These are phyloP conservation scores for Ustilago cynodontis DNA, from an alignment of 1,284 basidiomycete species.

Conservation along the genomic window DNA sequence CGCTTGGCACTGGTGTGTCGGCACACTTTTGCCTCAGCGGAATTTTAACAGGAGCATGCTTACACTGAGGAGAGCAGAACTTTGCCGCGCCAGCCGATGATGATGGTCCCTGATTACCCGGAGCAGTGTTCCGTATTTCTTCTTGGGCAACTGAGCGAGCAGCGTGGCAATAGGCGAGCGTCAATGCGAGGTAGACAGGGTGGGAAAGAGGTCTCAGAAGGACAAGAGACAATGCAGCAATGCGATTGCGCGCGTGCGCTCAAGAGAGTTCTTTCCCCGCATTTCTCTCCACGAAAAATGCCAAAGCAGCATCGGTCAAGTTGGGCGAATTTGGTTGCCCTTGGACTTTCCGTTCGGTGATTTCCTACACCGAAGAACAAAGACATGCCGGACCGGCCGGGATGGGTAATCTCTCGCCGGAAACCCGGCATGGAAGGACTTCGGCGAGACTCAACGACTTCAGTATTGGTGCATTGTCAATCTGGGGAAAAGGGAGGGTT, in stretches of 20 bases:
- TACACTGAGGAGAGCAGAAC: neutral
- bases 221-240: neutral
- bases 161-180: slow-evolving; percentile 25
- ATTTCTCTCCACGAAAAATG: neutral
- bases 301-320: neutral
- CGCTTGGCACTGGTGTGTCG: no score
- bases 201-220: slow-evolving; percentile 16
- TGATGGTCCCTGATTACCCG: neutral
- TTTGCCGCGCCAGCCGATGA: neutral
- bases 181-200: slow-evolving; percentile 12
- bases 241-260: slow-evolving; percentile 4
- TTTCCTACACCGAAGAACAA: neutral
- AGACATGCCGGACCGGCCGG: neutral
- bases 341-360: neutral
- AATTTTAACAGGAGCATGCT: no score
- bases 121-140: neutral
- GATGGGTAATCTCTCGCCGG: neutral
- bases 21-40: no score
- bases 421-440: neutral
- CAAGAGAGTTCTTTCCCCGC: slow-evolving; percentile 10
- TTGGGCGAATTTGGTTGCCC: neutral
- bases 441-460: neutral
- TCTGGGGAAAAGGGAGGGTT: no score
- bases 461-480: no score
- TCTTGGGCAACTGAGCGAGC: neutral